phyloP scores from a whole-genome alignment of 2,329 filamentous ascomycete species.

The Fusarium metavorans region DNA sequence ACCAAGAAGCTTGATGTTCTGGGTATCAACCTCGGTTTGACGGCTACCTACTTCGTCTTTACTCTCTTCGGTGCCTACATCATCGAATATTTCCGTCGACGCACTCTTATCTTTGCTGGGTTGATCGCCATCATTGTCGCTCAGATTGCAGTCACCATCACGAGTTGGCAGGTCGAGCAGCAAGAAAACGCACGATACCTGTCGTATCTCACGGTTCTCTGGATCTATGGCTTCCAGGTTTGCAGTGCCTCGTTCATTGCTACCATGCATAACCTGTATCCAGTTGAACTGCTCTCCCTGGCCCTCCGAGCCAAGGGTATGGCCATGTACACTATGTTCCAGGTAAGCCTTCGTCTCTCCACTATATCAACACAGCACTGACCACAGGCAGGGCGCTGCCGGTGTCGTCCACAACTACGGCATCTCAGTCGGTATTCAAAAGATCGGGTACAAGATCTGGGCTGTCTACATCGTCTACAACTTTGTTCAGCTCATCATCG shows the following conservation, averaged over 20 bases:
- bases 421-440: constrained; percentile 34
- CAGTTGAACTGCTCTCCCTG: constrained; percentile 37
- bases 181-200: constrained; percentile 9
- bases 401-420: constrained; percentile 40
- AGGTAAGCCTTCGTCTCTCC: not conserved
- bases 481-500: constrained; percentile 24
- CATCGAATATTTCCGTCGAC: constrained; percentile 33
- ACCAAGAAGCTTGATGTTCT: constrained; percentile 27
- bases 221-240: constrained; percentile 40
- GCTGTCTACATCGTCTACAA: constrained; percentile 39
- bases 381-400: constrained; percentile 18
- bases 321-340: constrained; percentile 41
- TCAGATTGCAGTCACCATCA: constrained; percentile 39
- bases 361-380: not conserved
- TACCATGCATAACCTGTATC: constrained; percentile 41
- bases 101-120: constrained; percentile 37
- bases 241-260: constrained; percentile 42
- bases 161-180: constrained; percentile 28
- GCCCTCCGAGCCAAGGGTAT: constrained; percentile 40
- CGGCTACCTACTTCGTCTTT: constrained; percentile 40
- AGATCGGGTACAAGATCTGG: constrained; percentile 41
- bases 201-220: constrained; percentile 29
- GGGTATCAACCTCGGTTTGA: constrained; percentile 35
- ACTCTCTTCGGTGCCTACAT: constrained; percentile 37
- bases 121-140: constrained; percentile 32